phyloP scores from a whole-genome alignment of 1,139 yeast species.

The Geotrichum armillariae region DNA sequence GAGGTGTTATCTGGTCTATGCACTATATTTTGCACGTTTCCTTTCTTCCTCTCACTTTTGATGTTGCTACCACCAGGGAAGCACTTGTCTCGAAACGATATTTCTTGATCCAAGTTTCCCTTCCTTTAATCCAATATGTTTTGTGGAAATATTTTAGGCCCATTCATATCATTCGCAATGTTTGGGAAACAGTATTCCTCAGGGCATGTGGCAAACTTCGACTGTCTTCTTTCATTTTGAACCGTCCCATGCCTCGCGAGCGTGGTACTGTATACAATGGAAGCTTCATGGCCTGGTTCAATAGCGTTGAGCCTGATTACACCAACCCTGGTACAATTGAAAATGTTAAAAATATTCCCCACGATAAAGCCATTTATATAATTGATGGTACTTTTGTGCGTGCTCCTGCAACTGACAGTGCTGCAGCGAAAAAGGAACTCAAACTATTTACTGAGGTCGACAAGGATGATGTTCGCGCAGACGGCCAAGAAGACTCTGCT shows the following conservation, averaged over 20 bases:
- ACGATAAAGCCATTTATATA: constrained; percentile 28
- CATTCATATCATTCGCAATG: constrained; percentile 32
- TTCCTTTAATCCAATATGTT: constrained; percentile 36
- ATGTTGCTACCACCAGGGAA: neutral
- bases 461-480: constrained; percentile 66
- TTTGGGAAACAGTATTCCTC: constrained; percentile 66
- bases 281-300: constrained; percentile 46
- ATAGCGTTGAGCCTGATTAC: constrained; percentile 55
- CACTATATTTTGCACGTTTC: constrained; percentile 43
- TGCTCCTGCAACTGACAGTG: constrained; percentile 82
- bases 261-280: constrained; percentile 70
- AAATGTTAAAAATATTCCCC: constrained; percentile 43
- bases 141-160: constrained; percentile 29
- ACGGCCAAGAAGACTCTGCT: constrained; percentile 43
- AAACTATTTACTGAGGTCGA: constrained; percentile 82
- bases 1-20: constrained; percentile 58
- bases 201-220: constrained; percentile 59
- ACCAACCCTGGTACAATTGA: constrained; percentile 54
- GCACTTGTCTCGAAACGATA: neutral
- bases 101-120: constrained; percentile 24
- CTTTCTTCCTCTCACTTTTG: constrained; percentile 35
- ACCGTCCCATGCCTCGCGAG: constrained; percentile 67
- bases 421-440: constrained; percentile 57
- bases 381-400: constrained; percentile 82
- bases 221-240: constrained; percentile 76